phyloP scores from a whole-genome alignment of 345 rosid genomes.

The Camelina hispida region DNA sequence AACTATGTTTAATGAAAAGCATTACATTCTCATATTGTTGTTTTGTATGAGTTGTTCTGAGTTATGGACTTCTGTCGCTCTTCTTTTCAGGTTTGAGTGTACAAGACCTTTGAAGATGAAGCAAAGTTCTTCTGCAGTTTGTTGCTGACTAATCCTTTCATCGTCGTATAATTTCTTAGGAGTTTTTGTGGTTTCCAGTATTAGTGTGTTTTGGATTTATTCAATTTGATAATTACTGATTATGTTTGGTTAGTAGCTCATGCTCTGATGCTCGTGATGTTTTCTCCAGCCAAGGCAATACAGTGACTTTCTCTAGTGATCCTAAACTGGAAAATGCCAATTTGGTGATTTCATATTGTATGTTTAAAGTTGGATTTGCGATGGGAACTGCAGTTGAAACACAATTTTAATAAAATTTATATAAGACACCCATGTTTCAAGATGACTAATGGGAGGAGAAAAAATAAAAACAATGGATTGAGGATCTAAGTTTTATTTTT shows the following conservation, averaged over 20 bases:
- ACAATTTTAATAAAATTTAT: too few species aligned
- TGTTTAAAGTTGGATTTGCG: too few species aligned
- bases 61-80: neutral
- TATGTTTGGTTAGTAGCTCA: constrained; percentile 89
- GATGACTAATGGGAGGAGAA: too few species aligned
- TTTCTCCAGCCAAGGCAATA: constrained; percentile 65
- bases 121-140: neutral
- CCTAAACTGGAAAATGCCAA: constrained; percentile 54
- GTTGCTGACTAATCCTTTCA: too few species aligned
- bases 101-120: constrained; percentile 67
- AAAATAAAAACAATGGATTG: too few species aligned
- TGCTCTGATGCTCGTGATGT: constrained; percentile 72
- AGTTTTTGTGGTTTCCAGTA: neutral
- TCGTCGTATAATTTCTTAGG: constrained; percentile 6
- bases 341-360: too few species aligned
- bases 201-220: too few species aligned
- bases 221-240: constrained; percentile 42
- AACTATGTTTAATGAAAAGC: too few species aligned
- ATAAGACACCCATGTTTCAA: too few species aligned
- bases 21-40: too few species aligned
- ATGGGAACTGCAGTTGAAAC: too few species aligned
- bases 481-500: too few species aligned
- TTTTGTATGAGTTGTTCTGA: neutral
- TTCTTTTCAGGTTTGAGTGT: constrained; percentile 75
- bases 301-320: constrained; percentile 69